These are phyloP conservation scores for Imleria badia DNA, from an alignment of 768 basidiomycete genomes.

Conservation along the genomic window DNA sequence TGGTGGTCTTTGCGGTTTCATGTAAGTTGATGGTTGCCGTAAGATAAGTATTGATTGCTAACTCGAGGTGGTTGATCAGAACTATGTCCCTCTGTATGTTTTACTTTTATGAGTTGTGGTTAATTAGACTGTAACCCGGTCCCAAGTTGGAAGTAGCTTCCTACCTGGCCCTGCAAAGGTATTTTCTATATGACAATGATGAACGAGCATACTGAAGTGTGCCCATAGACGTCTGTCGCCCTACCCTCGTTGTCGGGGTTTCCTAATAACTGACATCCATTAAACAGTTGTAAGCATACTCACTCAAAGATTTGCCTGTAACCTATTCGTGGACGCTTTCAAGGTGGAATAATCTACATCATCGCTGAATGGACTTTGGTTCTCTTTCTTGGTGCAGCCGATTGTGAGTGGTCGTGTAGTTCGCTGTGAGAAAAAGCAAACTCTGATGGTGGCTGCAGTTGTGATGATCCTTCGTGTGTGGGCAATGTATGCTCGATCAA, in stretches of 20 bases:
- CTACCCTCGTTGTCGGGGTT: neutral
- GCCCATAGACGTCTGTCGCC: neutral
- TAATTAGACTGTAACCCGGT: no score
- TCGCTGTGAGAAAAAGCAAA: no score
- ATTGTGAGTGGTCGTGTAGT: neutral
- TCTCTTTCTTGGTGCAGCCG: neutral
- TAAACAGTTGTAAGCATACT: neutral
- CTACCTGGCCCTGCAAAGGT: constrained; percentile 5
- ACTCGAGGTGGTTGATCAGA: no score
- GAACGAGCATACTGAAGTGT: neutral
- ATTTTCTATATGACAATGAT: neutral
- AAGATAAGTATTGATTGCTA: no score
- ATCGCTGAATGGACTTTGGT: neutral
- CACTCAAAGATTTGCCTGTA: no score
- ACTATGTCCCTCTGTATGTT: no score
- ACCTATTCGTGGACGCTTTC: neutral
- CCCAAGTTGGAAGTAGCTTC: no score
- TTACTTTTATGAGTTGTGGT: no score
- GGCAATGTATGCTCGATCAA: neutral
- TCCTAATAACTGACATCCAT: neutral
- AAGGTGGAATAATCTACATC: neutral
- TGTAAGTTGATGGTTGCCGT: neutral
- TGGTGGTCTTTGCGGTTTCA: neutral
- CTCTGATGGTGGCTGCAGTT: neutral
- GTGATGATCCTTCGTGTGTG: neutral